Conservation (phyloP, 2,329 filamentous ascomycete genomes). For the Alternaria burnsii region DNA sequence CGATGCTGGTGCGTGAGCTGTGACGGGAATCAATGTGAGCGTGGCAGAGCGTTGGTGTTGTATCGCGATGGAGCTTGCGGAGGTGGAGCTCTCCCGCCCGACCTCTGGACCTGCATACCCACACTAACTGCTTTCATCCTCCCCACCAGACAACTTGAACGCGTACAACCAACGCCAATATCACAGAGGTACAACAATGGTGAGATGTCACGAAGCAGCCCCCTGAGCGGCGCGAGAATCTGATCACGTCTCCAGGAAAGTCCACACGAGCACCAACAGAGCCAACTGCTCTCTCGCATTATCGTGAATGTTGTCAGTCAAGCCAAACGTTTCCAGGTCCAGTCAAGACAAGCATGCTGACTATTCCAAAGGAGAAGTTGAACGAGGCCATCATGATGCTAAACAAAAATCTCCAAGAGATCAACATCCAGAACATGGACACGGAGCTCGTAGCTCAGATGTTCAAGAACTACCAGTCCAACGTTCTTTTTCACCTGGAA, state of each 20-base stretch:
- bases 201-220: slow-evolving; percentile 14
- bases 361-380: slow-evolving; percentile 82
- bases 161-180: slow-evolving; percentile 20
- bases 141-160: slow-evolving; percentile 35
- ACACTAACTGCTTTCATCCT: slow-evolving; percentile 39
- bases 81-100: slow-evolving; percentile 30
- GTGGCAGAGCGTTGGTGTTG: slow-evolving; percentile 9
- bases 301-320: slow-evolving; percentile 93
- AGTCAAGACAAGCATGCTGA: slow-evolving; percentile 10
- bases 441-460: slow-evolving; percentile 97
- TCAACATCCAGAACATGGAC: slow-evolving; percentile 99
- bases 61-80: slow-evolving; percentile 25
- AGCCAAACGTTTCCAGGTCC: slow-evolving; percentile 2
- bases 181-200: slow-evolving; percentile 32
- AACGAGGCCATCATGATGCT: slow-evolving; percentile 93
- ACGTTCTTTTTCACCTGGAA: slow-evolving; percentile 96
- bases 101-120: slow-evolving; percentile 18
- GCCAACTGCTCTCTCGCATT: slow-evolving; percentile 88
- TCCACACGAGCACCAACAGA: slow-evolving; percentile 97
- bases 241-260: slow-evolving; percentile 70
- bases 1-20: not conserved
- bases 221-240: slow-evolving; percentile 8
- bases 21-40: not conserved
- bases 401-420: slow-evolving; percentile 93
- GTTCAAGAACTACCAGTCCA: slow-evolving; percentile 99